These are phyloP conservation scores for Pythium utonaiense DNA, from an alignment of 352 stramenopile genomes.

Conservation along the genomic window DNA sequence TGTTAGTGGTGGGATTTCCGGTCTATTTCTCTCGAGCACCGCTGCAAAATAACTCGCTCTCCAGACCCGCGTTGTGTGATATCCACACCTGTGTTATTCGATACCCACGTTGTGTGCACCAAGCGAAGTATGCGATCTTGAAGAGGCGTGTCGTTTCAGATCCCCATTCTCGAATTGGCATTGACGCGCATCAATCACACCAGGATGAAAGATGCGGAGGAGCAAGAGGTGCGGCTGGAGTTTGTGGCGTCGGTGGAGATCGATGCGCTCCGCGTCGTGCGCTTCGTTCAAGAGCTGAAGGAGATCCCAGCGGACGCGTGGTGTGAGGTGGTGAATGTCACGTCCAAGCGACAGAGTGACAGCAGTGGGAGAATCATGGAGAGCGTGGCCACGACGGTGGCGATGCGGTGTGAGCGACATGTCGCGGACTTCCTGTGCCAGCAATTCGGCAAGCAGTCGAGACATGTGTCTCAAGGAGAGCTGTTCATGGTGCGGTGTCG, in stretches of 20 bases:
- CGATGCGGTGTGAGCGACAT: slow-evolving; percentile 39
- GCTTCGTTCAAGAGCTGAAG: slow-evolving; percentile 47
- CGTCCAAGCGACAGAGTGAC: neutral
- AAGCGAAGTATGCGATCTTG: slow-evolving; percentile 11
- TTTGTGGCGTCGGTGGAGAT: slow-evolving; percentile 35
- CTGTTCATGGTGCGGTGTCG: slow-evolving; percentile 49
- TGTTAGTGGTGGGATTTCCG: slow-evolving; percentile 6
- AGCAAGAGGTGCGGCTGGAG: slow-evolving; percentile 48
- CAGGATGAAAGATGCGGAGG: neutral
- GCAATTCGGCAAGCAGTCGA: slow-evolving; percentile 42
- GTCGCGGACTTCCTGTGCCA: slow-evolving; percentile 61
- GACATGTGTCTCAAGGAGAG: slow-evolving; percentile 46
- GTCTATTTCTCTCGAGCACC: slow-evolving; percentile 19
- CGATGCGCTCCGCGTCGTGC: slow-evolving; percentile 29
- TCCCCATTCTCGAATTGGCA: neutral
- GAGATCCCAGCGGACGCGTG: slow-evolving; percentile 39
- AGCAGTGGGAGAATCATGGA: neutral
- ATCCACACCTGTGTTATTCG: neutral
- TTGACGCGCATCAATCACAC: neutral
- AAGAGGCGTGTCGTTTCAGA: neutral
- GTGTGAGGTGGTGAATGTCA: slow-evolving; percentile 47
- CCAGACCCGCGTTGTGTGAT: slow-evolving; percentile 9
- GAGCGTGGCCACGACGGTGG: slow-evolving; percentile 16
- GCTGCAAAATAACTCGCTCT: slow-evolving; percentile 27
- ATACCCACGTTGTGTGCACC: slow-evolving; percentile 2